Evolutionary conservation across 139 green algal species (phyloP), one percentile per base, ranked within the genome.

Genomic region (Prasinococcaceae sp.): DNA sequence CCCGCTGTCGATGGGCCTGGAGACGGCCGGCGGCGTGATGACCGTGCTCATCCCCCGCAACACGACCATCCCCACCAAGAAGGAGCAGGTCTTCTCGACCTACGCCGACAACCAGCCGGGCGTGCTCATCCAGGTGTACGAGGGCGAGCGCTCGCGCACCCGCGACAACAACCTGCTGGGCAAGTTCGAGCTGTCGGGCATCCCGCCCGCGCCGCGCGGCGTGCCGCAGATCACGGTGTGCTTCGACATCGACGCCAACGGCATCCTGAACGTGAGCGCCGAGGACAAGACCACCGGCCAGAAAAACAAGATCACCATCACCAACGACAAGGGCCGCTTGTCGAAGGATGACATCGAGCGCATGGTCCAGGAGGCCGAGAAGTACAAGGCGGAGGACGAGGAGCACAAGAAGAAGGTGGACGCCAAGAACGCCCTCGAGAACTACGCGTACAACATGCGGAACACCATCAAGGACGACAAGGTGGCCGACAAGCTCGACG

Each of bases 261-360:
- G 90, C 61, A 96, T 98, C 60, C 75, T 98, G 16, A 97, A 97
- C 59, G 70, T 98, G 33, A 88, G 78, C 12, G 90, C 90, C 3
- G 88, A 95, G 79, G 90, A 98, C 64, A 94, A 94, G 78, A 86
- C 81, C 22, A 92, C 81, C 6, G 89, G 89, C 55, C 82, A 82
- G 48, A 93, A 90, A 72, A 92, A 92, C 71, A 94, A 94, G 74
- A 96, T 98, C 73, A 98, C 90, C 39, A 98, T 98, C 74, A 98
- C 90, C 49, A 96, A 98, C 60, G 90, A 96, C 75, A 98, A 96
- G 84, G 90, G 90, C 39, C 73, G 85, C 4, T 74, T 96, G n/a
- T 79, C 48, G 55, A 98, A 95, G 80, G 89, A 96, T 1, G 90
- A 98, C 30, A 97, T 96, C 49, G 90, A 98, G 80, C 78, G 84